Percentiles rank a stretch among this genome's conserved stretches.
Evolutionary conservation across 176 grass and related monocot species (phyloP).

Genomic region (Triticum dicoccoides): DNA sequence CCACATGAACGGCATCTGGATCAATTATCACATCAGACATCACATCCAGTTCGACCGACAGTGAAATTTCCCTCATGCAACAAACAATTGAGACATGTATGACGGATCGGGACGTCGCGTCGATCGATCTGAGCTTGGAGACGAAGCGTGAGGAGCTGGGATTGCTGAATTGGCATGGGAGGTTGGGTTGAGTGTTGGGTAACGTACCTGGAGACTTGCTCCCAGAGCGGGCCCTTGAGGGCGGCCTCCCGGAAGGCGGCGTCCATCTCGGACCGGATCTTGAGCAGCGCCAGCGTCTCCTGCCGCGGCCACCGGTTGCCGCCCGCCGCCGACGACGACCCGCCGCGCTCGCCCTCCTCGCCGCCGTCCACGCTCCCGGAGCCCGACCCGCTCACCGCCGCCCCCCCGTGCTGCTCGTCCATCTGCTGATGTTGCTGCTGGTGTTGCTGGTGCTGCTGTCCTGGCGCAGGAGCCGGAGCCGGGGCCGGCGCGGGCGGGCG

Average conservation of each 20-base stretch:
- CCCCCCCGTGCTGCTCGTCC: slow-evolving; percentile 37
- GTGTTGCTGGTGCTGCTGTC: background rate
- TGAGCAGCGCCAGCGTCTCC: slow-evolving; percentile 82
- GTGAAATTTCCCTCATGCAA: slow-evolving; percentile 21
- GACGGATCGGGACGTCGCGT: slow-evolving; percentile 9
- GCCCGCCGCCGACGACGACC: slow-evolving; percentile 30
- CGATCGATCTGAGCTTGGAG: background rate
- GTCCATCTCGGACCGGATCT: slow-evolving; percentile 80
- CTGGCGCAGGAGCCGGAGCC: background rate
- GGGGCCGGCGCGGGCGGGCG: slow-evolving; percentile 24
- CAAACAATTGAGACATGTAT: background rate
- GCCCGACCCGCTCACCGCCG: background rate
- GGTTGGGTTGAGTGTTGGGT: background rate
- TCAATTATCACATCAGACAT: slow-evolving; percentile 1
- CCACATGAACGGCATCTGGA: background rate
- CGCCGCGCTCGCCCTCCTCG: slow-evolving; percentile 43
- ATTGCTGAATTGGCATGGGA: background rate
- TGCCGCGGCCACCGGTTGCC: slow-evolving; percentile 78
- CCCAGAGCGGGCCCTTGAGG: slow-evolving; percentile 87
- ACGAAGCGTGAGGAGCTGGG: background rate
- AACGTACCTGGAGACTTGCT: slow-evolving; percentile 76
- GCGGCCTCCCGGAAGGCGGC: slow-evolving; percentile 65
- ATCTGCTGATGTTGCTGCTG: background rate
- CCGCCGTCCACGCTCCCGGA: slow-evolving; percentile 40
- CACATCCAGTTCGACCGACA: background rate